Percentiles rank a stretch among this genome's conserved stretches.
phyloP scores from a whole-genome alignment of 495 filamentous ascomycete genomes.

The Mytilinidion resinicola region DNA sequence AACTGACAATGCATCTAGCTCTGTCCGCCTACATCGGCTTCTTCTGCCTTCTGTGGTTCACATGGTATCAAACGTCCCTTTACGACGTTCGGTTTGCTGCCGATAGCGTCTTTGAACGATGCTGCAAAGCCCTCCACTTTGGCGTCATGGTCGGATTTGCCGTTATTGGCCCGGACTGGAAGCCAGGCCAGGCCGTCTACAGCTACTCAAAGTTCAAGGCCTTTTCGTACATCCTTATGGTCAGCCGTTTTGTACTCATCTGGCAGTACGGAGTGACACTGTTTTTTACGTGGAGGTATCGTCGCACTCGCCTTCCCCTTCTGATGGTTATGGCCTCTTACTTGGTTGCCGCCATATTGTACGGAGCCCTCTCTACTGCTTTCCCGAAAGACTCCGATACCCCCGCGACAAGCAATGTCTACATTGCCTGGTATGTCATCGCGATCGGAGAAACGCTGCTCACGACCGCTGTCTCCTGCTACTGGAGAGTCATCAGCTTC shows the following conservation, averaged over 20 bases:
- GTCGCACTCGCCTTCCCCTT: conserved; percentile 15
- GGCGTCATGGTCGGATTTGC: conserved; percentile 38
- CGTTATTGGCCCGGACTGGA: conserved; percentile 25
- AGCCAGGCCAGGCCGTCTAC: conserved; percentile 16
- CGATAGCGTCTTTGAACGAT: conserved; percentile 60
- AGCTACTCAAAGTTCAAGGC: conserved; percentile 21
- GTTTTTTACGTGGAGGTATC: conserved; percentile 20
- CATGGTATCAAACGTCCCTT: conserved; percentile 62
- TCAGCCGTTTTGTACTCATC: conserved; percentile 17
- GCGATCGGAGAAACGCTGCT: conserved; percentile 49
- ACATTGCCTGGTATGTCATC: conserved; percentile 55
- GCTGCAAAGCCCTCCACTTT: conserved; percentile 58
- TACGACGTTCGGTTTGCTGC: conserved; percentile 63
- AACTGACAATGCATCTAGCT: conserved; percentile 11
- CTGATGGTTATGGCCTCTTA: conserved; percentile 15
- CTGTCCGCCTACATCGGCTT: conserved; percentile 55
- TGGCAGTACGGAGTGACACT: conserved; percentile 21
- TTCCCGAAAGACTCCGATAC: conserved; percentile 6
- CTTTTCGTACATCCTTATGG: conserved; percentile 26
- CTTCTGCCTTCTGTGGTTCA: conserved; percentile 64
- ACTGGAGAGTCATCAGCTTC: conserved; percentile 53
- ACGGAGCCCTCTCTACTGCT: conserved; percentile 14
- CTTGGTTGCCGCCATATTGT: conserved; percentile 20
- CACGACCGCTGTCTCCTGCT: conserved; percentile 49
- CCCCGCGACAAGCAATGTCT: conserved; percentile 43